A percentile compares a stretch with the other conserved stretches of the same genome.
phyloP scores from a whole-genome alignment of 306 rosid species.

The Begonia peltatifolia region DNA sequence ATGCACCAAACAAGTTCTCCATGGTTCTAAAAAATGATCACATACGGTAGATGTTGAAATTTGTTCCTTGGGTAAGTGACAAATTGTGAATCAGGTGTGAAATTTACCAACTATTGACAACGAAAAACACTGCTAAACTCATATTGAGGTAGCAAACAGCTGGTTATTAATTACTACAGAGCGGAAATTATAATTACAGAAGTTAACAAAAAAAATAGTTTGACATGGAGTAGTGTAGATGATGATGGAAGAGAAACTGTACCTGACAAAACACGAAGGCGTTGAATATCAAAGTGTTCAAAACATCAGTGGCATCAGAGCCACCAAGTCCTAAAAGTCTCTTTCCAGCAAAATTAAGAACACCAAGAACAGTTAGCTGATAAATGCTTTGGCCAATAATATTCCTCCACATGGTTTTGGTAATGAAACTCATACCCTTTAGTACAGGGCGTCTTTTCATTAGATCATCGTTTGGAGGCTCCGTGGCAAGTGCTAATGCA shows the following conservation, averaged over 20 bases:
- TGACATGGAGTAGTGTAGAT: too few species aligned
- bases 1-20: too few species aligned
- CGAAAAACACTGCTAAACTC: too few species aligned
- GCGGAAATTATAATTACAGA: background rate
- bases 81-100: too few species aligned
- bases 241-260: background rate
- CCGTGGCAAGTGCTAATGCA: slow-evolving; percentile 93
- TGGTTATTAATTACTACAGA: background rate
- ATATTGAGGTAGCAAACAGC: too few species aligned
- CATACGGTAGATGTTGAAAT: too few species aligned
- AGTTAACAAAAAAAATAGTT: too few species aligned
- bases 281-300: slow-evolving; percentile 82
- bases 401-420: slow-evolving; percentile 91
- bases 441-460: slow-evolving; percentile 61
- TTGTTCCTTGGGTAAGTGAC: too few species aligned
- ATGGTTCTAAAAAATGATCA: too few species aligned
- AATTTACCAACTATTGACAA: too few species aligned
- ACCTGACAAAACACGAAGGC: slow-evolving; percentile 97
- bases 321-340: slow-evolving; percentile 51
- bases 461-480: slow-evolving; percentile 79
- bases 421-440: slow-evolving; percentile 57
- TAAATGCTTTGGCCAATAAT: slow-evolving; percentile 87
- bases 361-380: slow-evolving; percentile 53
- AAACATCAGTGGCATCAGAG: slow-evolving; percentile 45
- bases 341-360: slow-evolving; percentile 58